Evolutionary conservation across 805 yeast species (phyloP).

Genomic region (Metschnikowia lochheadii): DNA sequence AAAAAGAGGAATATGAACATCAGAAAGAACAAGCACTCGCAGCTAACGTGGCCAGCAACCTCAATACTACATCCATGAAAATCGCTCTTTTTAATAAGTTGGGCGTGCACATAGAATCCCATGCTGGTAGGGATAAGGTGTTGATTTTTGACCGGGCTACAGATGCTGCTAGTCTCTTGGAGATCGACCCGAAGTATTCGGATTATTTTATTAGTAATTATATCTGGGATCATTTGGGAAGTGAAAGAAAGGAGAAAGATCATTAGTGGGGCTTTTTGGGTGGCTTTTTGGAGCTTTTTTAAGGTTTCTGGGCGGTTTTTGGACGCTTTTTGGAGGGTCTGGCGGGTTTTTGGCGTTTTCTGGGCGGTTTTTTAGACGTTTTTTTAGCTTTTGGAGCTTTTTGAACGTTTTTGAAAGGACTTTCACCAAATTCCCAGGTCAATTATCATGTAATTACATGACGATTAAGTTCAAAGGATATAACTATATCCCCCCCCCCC

Average conservation of each 20-base stretch:
- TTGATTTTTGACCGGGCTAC: constrained; percentile 47
- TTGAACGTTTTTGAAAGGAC: no score
- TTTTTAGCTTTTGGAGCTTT: no score
- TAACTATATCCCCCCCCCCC: no score
- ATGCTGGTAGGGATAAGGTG: constrained; percentile 31
- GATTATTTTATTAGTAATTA: constrained; percentile 69
- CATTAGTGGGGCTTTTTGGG: no score
- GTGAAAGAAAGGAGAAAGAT: neutral
- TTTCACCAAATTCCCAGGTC: no score
- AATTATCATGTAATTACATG: no score
- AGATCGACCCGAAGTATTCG: constrained; percentile 52
- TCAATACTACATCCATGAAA: constrained; percentile 47
- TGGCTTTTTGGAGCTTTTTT: no score
- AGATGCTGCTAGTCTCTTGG: constrained; percentile 46
- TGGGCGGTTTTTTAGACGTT: no score
- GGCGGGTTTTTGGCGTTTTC: no score
- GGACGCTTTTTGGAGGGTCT: no score
- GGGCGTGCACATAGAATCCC: constrained; percentile 49
- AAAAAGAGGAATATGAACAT: constrained; percentile 34
- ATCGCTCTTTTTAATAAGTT: constrained; percentile 56
- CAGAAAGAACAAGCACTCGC: constrained; percentile 27
- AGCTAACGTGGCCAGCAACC: constrained; percentile 30
- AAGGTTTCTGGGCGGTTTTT: no score
- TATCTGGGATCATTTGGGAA: constrained; percentile 63
- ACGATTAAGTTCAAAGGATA: no score